Evolutionary conservation across 805 yeast genomes (phyloP), one percentile per base, ranked within the genome.

Genomic region (Candida broadrunensis): DNA sequence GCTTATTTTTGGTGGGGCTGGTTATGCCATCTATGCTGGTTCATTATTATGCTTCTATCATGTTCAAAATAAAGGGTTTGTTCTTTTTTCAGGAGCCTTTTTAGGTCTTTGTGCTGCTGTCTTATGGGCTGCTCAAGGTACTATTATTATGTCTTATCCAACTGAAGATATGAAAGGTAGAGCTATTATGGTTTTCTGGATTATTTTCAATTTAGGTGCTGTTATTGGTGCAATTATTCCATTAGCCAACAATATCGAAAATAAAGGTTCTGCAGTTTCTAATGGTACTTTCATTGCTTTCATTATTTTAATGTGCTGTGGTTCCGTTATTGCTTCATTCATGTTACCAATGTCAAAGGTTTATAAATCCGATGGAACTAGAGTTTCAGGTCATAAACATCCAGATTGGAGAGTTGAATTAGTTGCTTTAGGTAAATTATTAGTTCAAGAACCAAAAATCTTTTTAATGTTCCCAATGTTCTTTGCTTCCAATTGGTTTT

Each of bases 401-500:
- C 79, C 80, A 11, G 53, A 71, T 47, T 61, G 74, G 67, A 60
- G 61, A 49, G 55, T 65, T 17, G 83, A 78, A 51, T 39, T 78
- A 33, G 43, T 48, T 13, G 77, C 66, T 34, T 63, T 78, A 50
- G 55, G 55, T 45, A 51, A 52, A 33, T 57, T 69, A 36, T 61
- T 75, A 45, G 54, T 50, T 39, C 47, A 45, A 18, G 74, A 73
- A 49, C 77, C 77, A 36, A 65, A 60, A 54, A 73, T 80, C 38
- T 52, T 72, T 36, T 56, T 73, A 19, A 31, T 46, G 55, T 73
- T 81, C 69, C 85, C 85, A 33, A 71, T 78, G 76, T 80, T 80
- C 56, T 74, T 77, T 48, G 70, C 81, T 21, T 77, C 85, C 27
- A 80, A 80, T 65, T 80, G 81, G 81, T 80, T 78, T 64, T 78